phyloP scores from a whole-genome alignment of 2,329 filamentous ascomycete species.

The Myriangium duriaei region DNA sequence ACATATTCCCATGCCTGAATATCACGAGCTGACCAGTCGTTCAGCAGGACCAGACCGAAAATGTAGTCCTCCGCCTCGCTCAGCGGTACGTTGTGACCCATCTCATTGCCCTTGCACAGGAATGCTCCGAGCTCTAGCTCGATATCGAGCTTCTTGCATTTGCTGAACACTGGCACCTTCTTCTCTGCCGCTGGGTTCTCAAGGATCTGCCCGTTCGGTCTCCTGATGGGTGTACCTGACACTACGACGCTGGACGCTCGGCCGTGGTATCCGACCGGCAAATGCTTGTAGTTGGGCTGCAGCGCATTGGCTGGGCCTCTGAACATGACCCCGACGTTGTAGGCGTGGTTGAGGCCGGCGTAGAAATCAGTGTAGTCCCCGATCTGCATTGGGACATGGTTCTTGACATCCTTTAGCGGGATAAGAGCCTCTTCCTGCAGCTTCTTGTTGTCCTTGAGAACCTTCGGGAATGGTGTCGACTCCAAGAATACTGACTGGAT shows the following conservation, averaged over 20 bases:
- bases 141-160: slow-evolving; percentile 58
- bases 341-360: slow-evolving; percentile 66
- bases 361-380: slow-evolving; percentile 83
- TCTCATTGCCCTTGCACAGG: slow-evolving; percentile 49
- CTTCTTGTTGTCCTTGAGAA: slow-evolving; percentile 49
- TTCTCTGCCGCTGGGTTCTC: slow-evolving; percentile 48
- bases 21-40: slow-evolving; percentile 77
- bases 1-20: slow-evolving; percentile 79
- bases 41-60: slow-evolving; percentile 71
- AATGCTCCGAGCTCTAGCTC: slow-evolving; percentile 73
- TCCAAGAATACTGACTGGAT: slow-evolving; percentile 54
- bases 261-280: slow-evolving; percentile 74
- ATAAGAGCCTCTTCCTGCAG: slow-evolving; percentile 48
- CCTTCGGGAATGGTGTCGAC: slow-evolving; percentile 45
- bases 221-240: slow-evolving; percentile 58
- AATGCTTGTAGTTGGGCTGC: slow-evolving; percentile 68
- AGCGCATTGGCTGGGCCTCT: slow-evolving; percentile 60
- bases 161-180: slow-evolving; percentile 50
- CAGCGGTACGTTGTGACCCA: slow-evolving; percentile 53
- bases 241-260: slow-evolving; percentile 63
- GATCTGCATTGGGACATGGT: slow-evolving; percentile 63
- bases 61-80: slow-evolving; percentile 55
- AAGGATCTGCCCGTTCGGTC: slow-evolving; percentile 65
- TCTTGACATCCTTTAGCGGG: slow-evolving; percentile 45
- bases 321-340: slow-evolving; percentile 59